Evolutionary conservation across 805 yeast species (phyloP), one percentile per base, ranked within the genome.

Genomic region (Tetrapisispora iriomotensis): DNA sequence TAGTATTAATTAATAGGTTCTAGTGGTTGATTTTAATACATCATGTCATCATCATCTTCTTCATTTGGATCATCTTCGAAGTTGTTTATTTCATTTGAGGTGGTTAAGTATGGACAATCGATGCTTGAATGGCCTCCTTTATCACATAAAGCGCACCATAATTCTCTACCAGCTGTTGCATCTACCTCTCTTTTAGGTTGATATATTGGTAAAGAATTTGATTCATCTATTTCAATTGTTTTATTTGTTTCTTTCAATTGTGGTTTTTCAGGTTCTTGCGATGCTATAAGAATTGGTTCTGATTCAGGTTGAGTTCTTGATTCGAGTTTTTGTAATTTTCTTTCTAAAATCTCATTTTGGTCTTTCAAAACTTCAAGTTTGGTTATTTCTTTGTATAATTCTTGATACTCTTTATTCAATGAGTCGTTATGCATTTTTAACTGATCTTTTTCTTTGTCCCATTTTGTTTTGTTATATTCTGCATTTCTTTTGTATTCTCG

Each of bases 141-240:
- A 58, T 90, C 97, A 63, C 98, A 90, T 38, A 86, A 66, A 0
- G 94, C 95, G 64, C 98, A 90, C 95, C 96, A 90, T 45, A 75
- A 70, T 21, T 65, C 65, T 32, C 88, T 70, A 1, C 95, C 95
- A 2, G 75, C 76, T 0, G 87, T 68, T 1, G 88, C 82, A 55
- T 85, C 57, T 1, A 47, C 37, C 21, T 38, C 43, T 6, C 29
- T 28, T 6, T 51, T 46, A 8, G 57, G 51, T 35, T 47, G 49
- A 32, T 54, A 62, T 38, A 60, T 35, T 3, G 58, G 54, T 22
- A 62, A 43, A 8, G 61, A 56, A 18, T 58, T 57, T 10, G 35
- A 5, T 5, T 3, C 29, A 17, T 14, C 12, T 8, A 8, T 23
- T 8, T 23, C 26, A 12, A 8, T 12, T 27, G 9, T 27, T 7